phyloP scores from a whole-genome alignment of 108 stramenopile species.

The Chaetoceros tenuissimus region DNA sequence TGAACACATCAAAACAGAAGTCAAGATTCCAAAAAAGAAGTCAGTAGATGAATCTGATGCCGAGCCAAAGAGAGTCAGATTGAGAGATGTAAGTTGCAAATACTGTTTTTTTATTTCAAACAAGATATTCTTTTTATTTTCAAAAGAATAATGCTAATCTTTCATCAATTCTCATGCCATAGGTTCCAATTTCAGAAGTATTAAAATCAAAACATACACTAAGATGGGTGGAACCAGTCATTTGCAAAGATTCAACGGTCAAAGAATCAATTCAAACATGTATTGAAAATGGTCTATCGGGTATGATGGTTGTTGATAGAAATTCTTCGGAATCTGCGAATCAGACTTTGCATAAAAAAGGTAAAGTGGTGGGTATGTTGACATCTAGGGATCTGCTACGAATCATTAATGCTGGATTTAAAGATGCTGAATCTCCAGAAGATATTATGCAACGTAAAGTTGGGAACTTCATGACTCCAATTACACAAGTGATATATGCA shows the following conservation, averaged over 20 bases:
- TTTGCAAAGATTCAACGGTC: constrained; percentile 44
- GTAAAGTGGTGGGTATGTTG: constrained; percentile 56
- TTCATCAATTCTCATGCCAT: neutral
- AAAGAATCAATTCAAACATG: constrained; percentile 49
- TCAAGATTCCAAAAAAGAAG: neutral
- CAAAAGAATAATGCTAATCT: neutral
- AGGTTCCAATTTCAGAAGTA: constrained; percentile 62
- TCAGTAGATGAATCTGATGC: neutral
- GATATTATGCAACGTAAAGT: constrained; percentile 40
- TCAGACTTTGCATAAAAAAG: neutral
- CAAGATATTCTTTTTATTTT: neutral
- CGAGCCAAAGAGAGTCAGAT: neutral
- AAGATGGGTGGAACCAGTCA: constrained; percentile 76
- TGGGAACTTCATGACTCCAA: constrained; percentile 63
- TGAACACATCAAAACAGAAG: neutral
- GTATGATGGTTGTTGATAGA: constrained; percentile 76
- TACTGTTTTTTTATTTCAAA: neutral
- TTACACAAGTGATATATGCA: constrained; percentile 74
- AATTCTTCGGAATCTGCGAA: neutral
- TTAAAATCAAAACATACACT: constrained; percentile 66
- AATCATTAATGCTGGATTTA: constrained; percentile 52
- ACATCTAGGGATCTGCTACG: constrained; percentile 77
- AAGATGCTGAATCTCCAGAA: constrained; percentile 23
- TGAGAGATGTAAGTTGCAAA: constrained; percentile 1
- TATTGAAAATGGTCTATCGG: constrained; percentile 69